Percentiles rank a stretch among this genome's conserved stretches.
These are phyloP conservation scores for Protomyces inundatus DNA, from an alignment of 1,139 yeast genomes.

Conservation along the genomic window DNA sequence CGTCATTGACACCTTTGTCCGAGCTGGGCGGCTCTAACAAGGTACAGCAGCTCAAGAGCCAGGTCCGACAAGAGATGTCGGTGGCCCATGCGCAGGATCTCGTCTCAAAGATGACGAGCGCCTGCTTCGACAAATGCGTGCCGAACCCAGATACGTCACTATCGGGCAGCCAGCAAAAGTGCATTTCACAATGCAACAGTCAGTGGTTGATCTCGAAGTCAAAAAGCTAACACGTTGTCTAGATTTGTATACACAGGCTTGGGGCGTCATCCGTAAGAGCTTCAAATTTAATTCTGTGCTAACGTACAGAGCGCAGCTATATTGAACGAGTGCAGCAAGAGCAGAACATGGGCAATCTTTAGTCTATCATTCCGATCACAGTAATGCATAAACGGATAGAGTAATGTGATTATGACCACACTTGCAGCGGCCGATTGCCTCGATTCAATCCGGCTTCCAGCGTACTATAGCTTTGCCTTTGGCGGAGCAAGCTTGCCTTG, in stretches of 20 bases:
- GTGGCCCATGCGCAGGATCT: slow-evolving; percentile 38
- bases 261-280: slow-evolving; percentile 74
- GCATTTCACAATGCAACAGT: slow-evolving; percentile 3
- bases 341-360: slow-evolving; percentile 8
- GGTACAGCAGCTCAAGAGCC: slow-evolving; percentile 37
- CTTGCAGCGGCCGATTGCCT: too few relatives aligned
- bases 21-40: slow-evolving; percentile 20
- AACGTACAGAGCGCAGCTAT: slow-evolving; percentile 27
- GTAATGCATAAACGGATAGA: slow-evolving; percentile 40
- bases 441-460: too few relatives aligned
- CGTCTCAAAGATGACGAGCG: slow-evolving; percentile 49
- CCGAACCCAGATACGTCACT: slow-evolving; percentile 51
- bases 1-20: slow-evolving; percentile 2
- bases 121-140: slow-evolving; percentile 78
- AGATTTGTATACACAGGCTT: slow-evolving; percentile 80
- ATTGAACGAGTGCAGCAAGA: slow-evolving; percentile 46
- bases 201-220: neutral
- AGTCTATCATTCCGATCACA: neutral
- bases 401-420: neutral
- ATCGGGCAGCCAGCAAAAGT: slow-evolving; percentile 44
- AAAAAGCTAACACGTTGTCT: slow-evolving; percentile 47
- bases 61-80: slow-evolving; percentile 76
- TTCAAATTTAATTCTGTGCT: slow-evolving; percentile 41
- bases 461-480: slow-evolving; percentile 6
- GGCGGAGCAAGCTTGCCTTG: slow-evolving; percentile 44